Percentiles rank a stretch among this genome's conserved stretches.
Evolutionary conservation across 306 rosid species (phyloP).

Genomic region (Psophocarpus tetragonolobus): DNA sequence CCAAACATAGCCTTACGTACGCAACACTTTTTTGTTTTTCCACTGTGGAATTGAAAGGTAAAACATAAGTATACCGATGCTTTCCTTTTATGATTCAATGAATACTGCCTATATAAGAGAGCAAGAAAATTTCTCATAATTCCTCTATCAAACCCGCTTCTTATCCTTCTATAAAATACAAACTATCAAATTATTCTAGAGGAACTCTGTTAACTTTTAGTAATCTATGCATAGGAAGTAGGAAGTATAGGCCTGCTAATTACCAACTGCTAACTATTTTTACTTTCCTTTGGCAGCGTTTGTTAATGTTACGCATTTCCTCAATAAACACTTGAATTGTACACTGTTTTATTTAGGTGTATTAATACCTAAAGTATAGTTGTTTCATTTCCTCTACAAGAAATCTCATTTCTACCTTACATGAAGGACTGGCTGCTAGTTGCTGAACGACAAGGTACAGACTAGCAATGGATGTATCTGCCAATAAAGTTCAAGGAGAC

Average conservation of each 20-base stretch:
- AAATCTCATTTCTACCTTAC: conserved; percentile 16
- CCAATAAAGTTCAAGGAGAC: conserved; percentile 41
- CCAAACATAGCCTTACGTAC: too few species aligned
- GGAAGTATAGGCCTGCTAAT: neutral
- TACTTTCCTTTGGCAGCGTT: neutral
- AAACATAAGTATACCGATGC: neutral
- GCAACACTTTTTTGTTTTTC: neutral
- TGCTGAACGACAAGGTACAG: conserved; percentile 36
- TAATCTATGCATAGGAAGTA: neutral
- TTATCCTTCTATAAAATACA: neutral
- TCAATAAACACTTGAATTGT: conserved; percentile 7
- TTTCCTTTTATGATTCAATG: neutral
- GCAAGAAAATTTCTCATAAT: neutral
- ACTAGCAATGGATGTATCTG: conserved; percentile 53
- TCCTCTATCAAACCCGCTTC: neutral
- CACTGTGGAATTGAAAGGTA: neutral
- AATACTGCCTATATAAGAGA: conserved; percentile 1
- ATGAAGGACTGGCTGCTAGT: conserved; percentile 37
- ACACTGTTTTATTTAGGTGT: neutral
- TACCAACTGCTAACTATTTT: neutral
- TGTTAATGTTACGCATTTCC: neutral
- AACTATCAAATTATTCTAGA: neutral
- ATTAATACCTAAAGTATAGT: neutral
- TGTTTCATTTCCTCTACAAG: conserved; percentile 4
- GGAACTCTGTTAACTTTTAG: neutral